phyloP scores from a whole-genome alignment of 257 asterid genomes.

The Solanum bukasovii region DNA sequence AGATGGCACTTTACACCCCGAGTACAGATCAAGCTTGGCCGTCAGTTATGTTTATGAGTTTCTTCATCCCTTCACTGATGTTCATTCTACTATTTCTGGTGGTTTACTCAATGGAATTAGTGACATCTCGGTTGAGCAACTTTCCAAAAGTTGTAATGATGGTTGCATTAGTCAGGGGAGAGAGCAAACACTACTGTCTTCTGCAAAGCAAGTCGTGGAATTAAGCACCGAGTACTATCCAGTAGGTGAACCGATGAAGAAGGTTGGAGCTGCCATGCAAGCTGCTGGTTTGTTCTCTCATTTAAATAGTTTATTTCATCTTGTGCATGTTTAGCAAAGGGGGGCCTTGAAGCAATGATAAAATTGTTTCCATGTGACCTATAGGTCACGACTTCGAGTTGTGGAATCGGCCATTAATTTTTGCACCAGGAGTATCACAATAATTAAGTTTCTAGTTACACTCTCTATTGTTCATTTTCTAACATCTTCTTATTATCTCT shows the following conservation, averaged over 20 bases:
- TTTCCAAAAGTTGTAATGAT: conserved; percentile 1
- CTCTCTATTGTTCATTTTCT: not conserved
- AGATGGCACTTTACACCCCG: conserved; percentile 38
- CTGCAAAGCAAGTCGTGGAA: conserved; percentile 48
- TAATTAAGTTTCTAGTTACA: not conserved
- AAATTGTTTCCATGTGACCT: not conserved
- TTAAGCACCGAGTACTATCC: conserved; percentile 44
- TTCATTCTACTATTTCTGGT: not conserved
- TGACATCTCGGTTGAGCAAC: conserved; percentile 3
- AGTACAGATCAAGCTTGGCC: conserved; percentile 50
- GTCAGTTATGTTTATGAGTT: conserved; percentile 46
- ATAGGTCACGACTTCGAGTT: not conserved
- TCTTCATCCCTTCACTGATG: conserved; percentile 18
- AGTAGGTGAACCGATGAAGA: conserved; percentile 55
- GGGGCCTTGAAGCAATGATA: not conserved
- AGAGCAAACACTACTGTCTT: conserved; percentile 25
- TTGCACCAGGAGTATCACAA: not conserved
- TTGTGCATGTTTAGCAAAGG: not conserved
- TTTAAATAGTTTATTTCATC: not conserved
- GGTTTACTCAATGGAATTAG: conserved; percentile 7
- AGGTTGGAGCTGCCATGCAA: conserved; percentile 52
- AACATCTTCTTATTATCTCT: not conserved
- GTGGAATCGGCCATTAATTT: not conserved
- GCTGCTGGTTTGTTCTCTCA: conserved; percentile 41
- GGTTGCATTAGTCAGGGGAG: not conserved